These are phyloP conservation scores for Fraxinus excelsior DNA, from an alignment of 257 asterid genomes.

Conservation along the genomic window DNA sequence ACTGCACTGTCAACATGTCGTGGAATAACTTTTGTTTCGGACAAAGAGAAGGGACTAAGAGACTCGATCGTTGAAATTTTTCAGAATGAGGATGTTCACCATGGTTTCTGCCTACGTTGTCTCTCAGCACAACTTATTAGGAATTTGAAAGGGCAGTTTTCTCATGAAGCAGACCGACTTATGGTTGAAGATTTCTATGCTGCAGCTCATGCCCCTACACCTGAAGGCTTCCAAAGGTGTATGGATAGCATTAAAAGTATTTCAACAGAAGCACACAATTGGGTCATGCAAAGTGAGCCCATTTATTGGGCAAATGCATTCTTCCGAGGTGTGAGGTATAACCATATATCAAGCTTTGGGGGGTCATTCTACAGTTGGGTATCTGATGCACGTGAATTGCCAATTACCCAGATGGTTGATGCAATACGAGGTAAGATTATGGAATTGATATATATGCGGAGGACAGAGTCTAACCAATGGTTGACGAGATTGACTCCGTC, in stretches of 20 bases:
- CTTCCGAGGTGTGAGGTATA: constrained; percentile 81
- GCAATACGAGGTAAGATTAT: constrained; percentile 49
- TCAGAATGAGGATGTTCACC: constrained; percentile 67
- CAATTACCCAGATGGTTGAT: constrained; percentile 93
- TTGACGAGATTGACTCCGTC: constrained; percentile 69
- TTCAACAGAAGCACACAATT: constrained; percentile 75
- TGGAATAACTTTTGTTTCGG: constrained; percentile 77
- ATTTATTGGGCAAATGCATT: constrained; percentile 83
- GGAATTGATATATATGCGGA: constrained; percentile 36
- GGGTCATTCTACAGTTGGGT: constrained; percentile 85
- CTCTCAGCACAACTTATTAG: constrained; percentile 79
- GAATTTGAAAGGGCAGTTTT: constrained; percentile 75
- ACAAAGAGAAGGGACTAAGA: constrained; percentile 82
- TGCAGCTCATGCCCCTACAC: constrained; percentile 69
- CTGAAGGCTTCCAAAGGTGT: constrained; percentile 68
- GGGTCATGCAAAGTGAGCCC: constrained; percentile 90
- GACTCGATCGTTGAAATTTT: constrained; percentile 69
- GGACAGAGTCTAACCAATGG: constrained; percentile 67
- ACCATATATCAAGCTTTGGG: constrained; percentile 76
- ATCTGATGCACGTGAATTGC: constrained; percentile 84
- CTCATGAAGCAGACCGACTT: constrained; percentile 83
- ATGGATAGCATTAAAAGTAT: constrained; percentile 74
- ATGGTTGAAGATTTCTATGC: constrained; percentile 67
- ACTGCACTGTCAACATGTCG: constrained; percentile 56
- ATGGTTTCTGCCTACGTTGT: constrained; percentile 75